Conservation (phyloP, 768 basidiomycete species). For the Tephrocybe sp. region DNA sequence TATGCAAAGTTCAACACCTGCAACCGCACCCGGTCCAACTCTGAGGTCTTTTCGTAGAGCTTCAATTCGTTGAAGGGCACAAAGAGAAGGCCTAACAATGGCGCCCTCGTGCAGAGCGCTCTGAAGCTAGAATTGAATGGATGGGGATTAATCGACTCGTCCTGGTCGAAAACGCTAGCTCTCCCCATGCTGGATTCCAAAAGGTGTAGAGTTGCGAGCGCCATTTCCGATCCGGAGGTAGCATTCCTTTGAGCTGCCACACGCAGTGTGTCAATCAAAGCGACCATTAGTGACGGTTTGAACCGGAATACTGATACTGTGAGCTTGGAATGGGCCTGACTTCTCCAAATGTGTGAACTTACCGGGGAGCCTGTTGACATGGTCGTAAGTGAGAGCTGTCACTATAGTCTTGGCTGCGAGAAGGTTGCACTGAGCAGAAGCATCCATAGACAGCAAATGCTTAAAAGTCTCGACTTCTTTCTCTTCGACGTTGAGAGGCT, state of each 20-base stretch:
- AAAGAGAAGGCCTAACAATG: not conserved
- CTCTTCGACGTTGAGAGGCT: not conserved
- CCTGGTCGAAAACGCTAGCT: not conserved
- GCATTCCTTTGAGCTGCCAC: not conserved
- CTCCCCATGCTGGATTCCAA: not conserved
- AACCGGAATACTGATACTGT: not conserved
- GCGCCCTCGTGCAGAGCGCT: not conserved
- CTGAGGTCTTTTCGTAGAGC: not conserved
- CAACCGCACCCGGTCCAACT: not conserved
- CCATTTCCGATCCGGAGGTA: not conserved
- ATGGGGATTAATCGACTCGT: no score
- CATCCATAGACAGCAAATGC: slow-evolving; percentile 1
- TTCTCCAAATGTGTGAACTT: not conserved
- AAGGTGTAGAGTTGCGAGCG: not conserved
- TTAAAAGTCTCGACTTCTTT: not conserved
- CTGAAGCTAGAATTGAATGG: no score
- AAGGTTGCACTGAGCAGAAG: not conserved
- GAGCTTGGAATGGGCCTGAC: no score
- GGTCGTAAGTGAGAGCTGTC: not conserved
- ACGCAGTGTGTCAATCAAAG: not conserved
- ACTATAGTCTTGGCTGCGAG: not conserved
- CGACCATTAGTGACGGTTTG: not conserved
- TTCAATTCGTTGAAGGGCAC: not conserved
- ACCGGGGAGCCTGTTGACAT: not conserved
- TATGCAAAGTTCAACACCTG: not conserved